Conservation (phyloP, 257 asterid species). For the Linaria vulgaris region DNA sequence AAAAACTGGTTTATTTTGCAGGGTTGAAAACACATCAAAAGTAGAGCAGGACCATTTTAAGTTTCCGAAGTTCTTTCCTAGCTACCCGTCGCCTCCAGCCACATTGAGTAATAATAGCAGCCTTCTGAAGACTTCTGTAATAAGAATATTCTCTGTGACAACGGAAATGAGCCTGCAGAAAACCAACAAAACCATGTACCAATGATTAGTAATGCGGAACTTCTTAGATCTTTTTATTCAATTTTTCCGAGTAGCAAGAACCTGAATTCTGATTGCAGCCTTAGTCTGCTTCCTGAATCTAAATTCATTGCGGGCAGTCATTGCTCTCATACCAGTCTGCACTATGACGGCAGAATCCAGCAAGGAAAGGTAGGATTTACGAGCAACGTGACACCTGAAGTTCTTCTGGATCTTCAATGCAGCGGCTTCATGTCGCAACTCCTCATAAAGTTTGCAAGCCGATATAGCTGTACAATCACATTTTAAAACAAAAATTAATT, state of each 20-base stretch:
- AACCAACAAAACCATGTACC: constrained; percentile 27
- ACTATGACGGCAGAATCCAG: constrained; percentile 56
- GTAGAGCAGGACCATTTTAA: constrained; percentile 69
- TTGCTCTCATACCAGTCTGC: constrained; percentile 96
- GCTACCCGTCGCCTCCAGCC: constrained; percentile 95
- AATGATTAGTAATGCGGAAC: constrained; percentile 24
- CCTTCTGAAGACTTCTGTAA: constrained; percentile 76
- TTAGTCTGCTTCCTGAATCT: constrained; percentile 86
- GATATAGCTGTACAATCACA: constrained; percentile 50
- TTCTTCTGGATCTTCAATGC: constrained; percentile 92
- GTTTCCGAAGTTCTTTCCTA: constrained; percentile 84
- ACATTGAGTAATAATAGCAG: constrained; percentile 83
- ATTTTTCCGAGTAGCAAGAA: constrained; percentile 32
- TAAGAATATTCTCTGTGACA: constrained; percentile 64
- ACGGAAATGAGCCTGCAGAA: constrained; percentile 72
- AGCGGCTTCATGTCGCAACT: constrained; percentile 86
- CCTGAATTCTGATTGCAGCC: constrained; percentile 93
- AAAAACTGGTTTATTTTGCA: constrained; percentile 12
- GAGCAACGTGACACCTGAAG: constrained; percentile 65
- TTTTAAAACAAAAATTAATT: no score
- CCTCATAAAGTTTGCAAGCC: constrained; percentile 87
- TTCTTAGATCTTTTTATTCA: constrained; percentile 17
- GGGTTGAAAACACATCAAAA: constrained; percentile 28
- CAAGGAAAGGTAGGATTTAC: constrained; percentile 60
- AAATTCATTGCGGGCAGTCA: constrained; percentile 81